These are phyloP conservation scores for Aspergillus quadricinctus DNA, from an alignment of 2,329 filamentous ascomycete species.

Conservation along the genomic window DNA sequence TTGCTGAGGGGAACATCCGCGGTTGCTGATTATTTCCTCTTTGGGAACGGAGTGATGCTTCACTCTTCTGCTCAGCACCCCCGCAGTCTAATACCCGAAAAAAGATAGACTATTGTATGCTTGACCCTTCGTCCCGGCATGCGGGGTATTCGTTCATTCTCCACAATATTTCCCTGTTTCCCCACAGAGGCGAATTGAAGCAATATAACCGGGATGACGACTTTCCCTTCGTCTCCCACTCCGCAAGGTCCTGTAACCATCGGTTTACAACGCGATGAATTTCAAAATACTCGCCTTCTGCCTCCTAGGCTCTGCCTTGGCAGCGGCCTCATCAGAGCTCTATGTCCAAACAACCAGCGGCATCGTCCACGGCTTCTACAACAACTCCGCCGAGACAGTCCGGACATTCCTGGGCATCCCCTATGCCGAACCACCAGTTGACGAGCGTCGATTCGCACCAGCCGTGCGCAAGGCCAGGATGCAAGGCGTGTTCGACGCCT, in stretches of 20 bases:
- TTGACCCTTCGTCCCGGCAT: background rate
- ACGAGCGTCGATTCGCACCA: conserved; percentile 40
- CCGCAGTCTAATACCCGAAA: background rate
- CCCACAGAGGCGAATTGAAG: background rate
- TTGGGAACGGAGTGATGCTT: background rate
- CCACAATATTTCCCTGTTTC: background rate
- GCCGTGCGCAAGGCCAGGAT: conserved; percentile 24
- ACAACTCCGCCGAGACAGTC: conserved; percentile 9
- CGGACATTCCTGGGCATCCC: conserved; percentile 43
- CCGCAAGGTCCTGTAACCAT: no score
- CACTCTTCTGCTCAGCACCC: background rate
- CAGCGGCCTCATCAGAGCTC: no score
- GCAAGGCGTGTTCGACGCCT: conserved; percentile 14
- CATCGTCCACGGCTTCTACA: conserved; percentile 13
- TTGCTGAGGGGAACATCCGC: background rate
- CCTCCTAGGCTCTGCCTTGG: no score
- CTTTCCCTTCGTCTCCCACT: background rate
- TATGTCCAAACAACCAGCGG: conserved; percentile 13
- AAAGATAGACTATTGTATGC: background rate
- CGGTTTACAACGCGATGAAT: no score
- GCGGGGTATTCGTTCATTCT: background rate
- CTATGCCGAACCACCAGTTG: conserved; percentile 43
- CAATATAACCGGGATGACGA: background rate
- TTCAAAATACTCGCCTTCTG: no score
- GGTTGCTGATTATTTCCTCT: background rate